phyloP scores from a whole-genome alignment of 345 rosid species.

The Melaleuca alternifolia region DNA sequence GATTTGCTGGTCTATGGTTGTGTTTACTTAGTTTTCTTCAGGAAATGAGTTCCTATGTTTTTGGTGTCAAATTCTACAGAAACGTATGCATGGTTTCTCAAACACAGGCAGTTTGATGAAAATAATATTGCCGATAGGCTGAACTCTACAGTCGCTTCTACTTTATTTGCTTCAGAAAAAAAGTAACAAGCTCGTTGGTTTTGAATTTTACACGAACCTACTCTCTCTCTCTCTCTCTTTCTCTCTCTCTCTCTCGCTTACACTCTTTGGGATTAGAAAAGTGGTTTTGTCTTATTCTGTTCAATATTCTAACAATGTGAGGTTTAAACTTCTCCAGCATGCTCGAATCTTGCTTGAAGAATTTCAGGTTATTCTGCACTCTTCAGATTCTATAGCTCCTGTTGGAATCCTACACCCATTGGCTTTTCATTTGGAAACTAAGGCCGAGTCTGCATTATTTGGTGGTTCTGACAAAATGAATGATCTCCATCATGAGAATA shows the following conservation, averaged over 20 bases:
- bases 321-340: slow-evolving; percentile 33
- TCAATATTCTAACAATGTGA: not conserved
- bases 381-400: slow-evolving; percentile 84
- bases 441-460: slow-evolving; percentile 18
- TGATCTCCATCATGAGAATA: slow-evolving; percentile 15
- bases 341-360: slow-evolving; percentile 82
- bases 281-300: not conserved
- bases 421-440: slow-evolving; percentile 63
- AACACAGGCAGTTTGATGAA: not conserved
- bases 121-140: not conserved
- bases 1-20: not conserved
- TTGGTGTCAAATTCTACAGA: not conserved
- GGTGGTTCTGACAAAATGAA: slow-evolving; percentile 1
- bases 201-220: not conserved
- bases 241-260: not conserved
- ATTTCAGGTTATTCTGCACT: slow-evolving; percentile 63
- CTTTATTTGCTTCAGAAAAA: not conserved
- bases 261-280: not conserved
- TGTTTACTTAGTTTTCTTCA: not conserved
- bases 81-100: not conserved
- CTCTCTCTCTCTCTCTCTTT: not conserved
- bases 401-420: slow-evolving; percentile 85
- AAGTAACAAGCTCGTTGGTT: not conserved
- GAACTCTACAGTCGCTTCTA: not conserved
- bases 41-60: not conserved